A percentile compares a stretch with the other conserved stretches of the same genome.
These are phyloP conservation scores for Trifolium repens DNA, from an alignment of 306 rosid genomes.

Conservation along the genomic window DNA sequence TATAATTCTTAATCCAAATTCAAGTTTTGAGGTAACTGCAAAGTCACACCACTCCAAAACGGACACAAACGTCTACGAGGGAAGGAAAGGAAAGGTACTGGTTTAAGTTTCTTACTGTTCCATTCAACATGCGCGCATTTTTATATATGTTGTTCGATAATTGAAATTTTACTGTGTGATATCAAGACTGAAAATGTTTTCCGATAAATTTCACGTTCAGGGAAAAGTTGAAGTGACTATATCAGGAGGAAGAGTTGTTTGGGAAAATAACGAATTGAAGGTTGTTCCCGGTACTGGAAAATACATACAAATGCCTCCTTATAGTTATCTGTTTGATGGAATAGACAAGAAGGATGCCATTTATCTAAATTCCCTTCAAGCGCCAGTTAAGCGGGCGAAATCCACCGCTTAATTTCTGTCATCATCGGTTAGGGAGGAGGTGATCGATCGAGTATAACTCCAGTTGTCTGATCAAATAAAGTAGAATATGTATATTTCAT, in stretches of 20 bases:
- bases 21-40: constrained; percentile 77
- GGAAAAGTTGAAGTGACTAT: constrained; percentile 94
- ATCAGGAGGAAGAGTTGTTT: constrained; percentile 87
- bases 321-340: constrained; percentile 69
- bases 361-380: constrained; percentile 72
- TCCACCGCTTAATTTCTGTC: constrained; percentile 39
- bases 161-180: neutral
- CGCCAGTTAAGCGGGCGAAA: constrained; percentile 68
- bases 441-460: neutral
- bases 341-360: constrained; percentile 62
- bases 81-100: constrained; percentile 89
- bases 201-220: constrained; percentile 46
- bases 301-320: constrained; percentile 78
- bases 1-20: constrained; percentile 86
- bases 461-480: constrained; percentile 14
- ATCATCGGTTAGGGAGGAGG: neutral
- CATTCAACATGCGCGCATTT: neutral
- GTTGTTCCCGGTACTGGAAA: constrained; percentile 78
- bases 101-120: neutral
- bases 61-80: constrained; percentile 88
- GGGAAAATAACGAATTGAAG: constrained; percentile 83
- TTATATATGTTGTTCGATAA: neutral
- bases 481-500: constrained; percentile 18
- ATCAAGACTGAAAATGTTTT: constrained; percentile 21
- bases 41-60: constrained; percentile 82